phyloP scores from a whole-genome alignment of 176 grass and related monocot genomes.

The Dendrocalamus sinicus region DNA sequence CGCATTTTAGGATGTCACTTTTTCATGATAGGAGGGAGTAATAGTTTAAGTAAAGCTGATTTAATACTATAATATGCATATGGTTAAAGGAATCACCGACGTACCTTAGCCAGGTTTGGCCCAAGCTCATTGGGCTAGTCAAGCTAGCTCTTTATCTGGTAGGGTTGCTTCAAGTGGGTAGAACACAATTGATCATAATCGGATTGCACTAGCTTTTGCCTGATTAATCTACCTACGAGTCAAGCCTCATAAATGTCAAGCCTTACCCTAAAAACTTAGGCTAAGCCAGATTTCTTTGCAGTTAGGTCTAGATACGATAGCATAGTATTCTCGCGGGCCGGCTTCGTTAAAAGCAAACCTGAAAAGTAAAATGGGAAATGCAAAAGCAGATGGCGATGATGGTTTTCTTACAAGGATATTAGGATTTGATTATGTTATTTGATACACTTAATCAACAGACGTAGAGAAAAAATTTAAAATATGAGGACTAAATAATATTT shows the following conservation, averaged over 20 bases:
- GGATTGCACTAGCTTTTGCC: background rate
- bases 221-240: background rate
- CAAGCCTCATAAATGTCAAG: background rate
- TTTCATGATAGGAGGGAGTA: too few species aligned
- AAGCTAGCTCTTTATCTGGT: background rate
- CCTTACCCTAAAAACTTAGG: too few species aligned
- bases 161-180: background rate
- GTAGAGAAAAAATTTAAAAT: background rate
- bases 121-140: background rate
- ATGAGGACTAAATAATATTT: background rate
- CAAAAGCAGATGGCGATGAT: background rate
- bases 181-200: too few species aligned
- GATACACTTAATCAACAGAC: background rate
- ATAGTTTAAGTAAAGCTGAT: background rate
- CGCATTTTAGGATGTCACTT: too few species aligned
- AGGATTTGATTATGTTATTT: background rate
- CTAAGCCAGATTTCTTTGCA: background rate
- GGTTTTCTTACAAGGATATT: background rate
- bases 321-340: background rate
- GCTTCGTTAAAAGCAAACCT: background rate
- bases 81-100: background rate
- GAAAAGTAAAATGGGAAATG: background rate
- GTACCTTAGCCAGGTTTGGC: background rate
- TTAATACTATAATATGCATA: background rate
- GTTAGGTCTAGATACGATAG: background rate